Conservation (phyloP, 768 basidiomycete species). For the Lactarius hatsudake region DNA sequence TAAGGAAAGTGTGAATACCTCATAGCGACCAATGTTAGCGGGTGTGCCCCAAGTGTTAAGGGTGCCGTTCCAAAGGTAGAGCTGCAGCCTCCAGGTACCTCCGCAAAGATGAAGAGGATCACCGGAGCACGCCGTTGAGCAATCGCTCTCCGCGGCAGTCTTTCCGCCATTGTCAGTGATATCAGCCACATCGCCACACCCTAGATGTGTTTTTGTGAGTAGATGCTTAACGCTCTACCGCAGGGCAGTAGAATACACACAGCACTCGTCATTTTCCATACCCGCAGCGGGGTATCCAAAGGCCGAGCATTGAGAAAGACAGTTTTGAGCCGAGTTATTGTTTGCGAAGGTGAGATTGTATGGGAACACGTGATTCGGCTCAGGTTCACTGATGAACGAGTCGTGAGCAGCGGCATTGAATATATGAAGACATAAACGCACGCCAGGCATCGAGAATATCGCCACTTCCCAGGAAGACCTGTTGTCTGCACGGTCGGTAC, state of each 20-base stretch:
- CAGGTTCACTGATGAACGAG: constrained; percentile 44
- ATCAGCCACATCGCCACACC: constrained; percentile 67
- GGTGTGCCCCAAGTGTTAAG: constrained; percentile 67
- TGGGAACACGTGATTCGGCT: constrained; percentile 49
- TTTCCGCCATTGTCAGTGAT: constrained; percentile 40
- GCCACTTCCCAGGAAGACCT: constrained; percentile 59
- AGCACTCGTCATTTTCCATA: constrained; percentile 71
- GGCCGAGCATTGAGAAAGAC: constrained; percentile 63
- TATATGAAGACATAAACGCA: constrained; percentile 34
- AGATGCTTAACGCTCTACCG: not conserved
- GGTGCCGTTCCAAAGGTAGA: constrained; percentile 35
- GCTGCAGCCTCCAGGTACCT: constrained; percentile 46
- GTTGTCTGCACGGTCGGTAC: constrained; percentile 57
- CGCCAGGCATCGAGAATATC: constrained; percentile 66
- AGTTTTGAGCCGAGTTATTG: constrained; percentile 63
- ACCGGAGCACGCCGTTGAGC: constrained; percentile 59
- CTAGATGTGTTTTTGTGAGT: constrained; percentile 36
- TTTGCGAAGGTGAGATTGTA: constrained; percentile 54
- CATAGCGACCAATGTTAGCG: constrained; percentile 61
- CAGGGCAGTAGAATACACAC: constrained; percentile 41
- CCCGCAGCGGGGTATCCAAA: constrained; percentile 74
- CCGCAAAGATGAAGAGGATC: constrained; percentile 74
- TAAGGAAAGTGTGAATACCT: constrained; percentile 43
- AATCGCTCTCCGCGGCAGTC: constrained; percentile 38
- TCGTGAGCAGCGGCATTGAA: not conserved